Base-by-base conservation (phyloP, 2,329 filamentous ascomycete species). In the Dactylellina parvicollis region DNA sequence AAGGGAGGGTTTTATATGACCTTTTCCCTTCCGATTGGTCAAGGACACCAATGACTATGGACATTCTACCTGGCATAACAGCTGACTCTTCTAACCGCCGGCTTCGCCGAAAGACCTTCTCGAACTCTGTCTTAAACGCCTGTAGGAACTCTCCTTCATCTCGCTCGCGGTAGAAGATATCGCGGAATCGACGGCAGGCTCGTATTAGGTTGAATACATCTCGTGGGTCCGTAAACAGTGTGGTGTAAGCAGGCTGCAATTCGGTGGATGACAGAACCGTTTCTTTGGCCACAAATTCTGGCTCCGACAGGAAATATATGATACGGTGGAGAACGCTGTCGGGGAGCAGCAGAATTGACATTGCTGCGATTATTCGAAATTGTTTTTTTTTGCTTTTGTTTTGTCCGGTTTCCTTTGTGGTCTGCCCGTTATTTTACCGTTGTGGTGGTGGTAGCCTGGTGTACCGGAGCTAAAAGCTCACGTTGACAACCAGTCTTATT, bases 11-110 rank as follows among this genome's bases (percentile, higher is more conserved):
- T 73, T 73, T 73, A 73, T 73, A 73, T 42, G 69, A 66, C 20
- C 56, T 60, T 56, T 73, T 73, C 54, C 57, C 60, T 44, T 73
- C 69, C 60, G 69, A 73, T 59, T 66, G 60, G 47, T 73, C 69
- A 73, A 73, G 54, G n/a, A 73, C 69, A 56, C 69, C 69, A 65
- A 73, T 73, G 42, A 73, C 69, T 36, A 73, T 73, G 60, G 69
- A 73, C 69, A 73, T 73, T 73, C 60, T 73, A 73, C 69, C 69
- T 73, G 69, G 69, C 44, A 73, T 73, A 42, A 73, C 55, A 55
- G 69, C 49, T 73, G 69, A 73, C 55, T 60, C 60, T 26, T 66
- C 69, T 65, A 73, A 55, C 44, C 60, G 69, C 54, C 69, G 69
- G 69, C 69, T 66, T 50, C 55, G 60, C 69, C 69, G 69, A 73